These are phyloP conservation scores for Vitis hybrid DNA, from an alignment of 177 flowering plant genomes.

Conservation along the genomic window DNA sequence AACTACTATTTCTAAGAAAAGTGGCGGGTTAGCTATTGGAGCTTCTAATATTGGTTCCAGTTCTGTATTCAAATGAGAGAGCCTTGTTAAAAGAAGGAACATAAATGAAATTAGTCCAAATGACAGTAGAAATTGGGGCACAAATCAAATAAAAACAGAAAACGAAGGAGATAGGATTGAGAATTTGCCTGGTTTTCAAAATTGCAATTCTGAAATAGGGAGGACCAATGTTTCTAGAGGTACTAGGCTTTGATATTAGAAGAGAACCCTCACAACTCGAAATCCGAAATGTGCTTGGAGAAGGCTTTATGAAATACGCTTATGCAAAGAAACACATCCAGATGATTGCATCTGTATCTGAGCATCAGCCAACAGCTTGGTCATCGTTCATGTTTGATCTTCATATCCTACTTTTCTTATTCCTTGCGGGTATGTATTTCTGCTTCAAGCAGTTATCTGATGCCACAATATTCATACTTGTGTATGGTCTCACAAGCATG, in stretches of 20 bases:
- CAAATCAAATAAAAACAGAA: constrained; percentile 4
- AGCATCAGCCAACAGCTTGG: constrained; percentile 99
- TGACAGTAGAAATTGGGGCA: constrained; percentile 1
- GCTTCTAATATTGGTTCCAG: constrained; percentile 7
- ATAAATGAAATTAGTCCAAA: constrained; percentile 2
- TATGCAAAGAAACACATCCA: constrained; percentile 99
- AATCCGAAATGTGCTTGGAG: no score
- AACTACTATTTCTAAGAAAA: constrained; percentile 7
- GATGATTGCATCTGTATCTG: constrained; percentile 97
- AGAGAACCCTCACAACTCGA: constrained; percentile 4
- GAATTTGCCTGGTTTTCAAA: not conserved
- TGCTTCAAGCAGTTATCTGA: constrained; percentile 96
- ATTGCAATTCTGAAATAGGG: not conserved
- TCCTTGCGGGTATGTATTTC: constrained; percentile 96
- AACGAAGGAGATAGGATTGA: constrained; percentile 7
- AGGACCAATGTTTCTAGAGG: constrained; percentile 5
- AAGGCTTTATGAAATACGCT: no score
- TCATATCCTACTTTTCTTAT: constrained; percentile 89
- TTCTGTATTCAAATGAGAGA: constrained; percentile 12
- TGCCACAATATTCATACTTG: constrained; percentile 94
- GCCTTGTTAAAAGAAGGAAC: constrained; percentile 16
- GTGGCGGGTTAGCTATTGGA: constrained; percentile 6
- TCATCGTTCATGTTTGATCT: constrained; percentile 99
- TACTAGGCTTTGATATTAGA: not conserved
- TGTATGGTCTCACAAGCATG: constrained; percentile 99